A percentile compares a stretch with the other conserved stretches of the same genome.
Conservation (phyloP, 305 asterid genomes). For the Rubia occidens region DNA sequence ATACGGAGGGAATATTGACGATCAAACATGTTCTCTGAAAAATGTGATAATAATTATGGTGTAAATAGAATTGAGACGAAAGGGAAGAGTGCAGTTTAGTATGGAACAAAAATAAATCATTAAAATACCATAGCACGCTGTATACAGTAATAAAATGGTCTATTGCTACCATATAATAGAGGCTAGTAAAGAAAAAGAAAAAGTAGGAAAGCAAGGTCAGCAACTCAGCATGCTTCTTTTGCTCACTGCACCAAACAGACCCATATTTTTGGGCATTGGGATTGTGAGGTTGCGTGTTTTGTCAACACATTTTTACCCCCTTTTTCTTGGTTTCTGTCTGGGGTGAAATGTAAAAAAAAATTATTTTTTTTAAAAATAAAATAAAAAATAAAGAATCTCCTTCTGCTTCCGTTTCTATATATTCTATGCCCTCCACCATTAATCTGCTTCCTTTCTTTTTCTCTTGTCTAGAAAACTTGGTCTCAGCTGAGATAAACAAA, state of each 20-base stretch:
- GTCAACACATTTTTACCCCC: conserved; percentile 30
- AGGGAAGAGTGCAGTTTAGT: no score
- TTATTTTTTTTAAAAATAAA: not conserved
- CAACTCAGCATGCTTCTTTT: conserved; percentile 33
- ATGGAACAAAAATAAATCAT: no score
- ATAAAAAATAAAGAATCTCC: not conserved
- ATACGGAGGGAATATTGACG: no score
- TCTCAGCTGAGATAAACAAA: not conserved
- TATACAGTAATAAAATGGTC: no score
- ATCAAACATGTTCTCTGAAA: no score
- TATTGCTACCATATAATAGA: no score
- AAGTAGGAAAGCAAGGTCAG: conserved; percentile 21
- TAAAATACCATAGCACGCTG: no score
- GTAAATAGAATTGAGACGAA: no score
- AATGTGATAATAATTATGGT: no score
- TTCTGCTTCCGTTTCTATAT: not conserved
- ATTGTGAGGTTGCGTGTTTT: conserved; percentile 53
- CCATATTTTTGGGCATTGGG: conserved; percentile 22
- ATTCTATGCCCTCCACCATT: conserved; percentile 1
- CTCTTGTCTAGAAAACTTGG: not conserved
- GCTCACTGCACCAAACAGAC: conserved; percentile 28
- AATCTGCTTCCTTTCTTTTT: conserved; percentile 14
- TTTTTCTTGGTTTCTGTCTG: conserved; percentile 12
- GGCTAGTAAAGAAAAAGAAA: conserved; percentile 5
- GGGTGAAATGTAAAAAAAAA: not conserved